phyloP scores from a whole-genome alignment of 2,329 filamentous ascomycete genomes.

The Rutstroemia sp. region DNA sequence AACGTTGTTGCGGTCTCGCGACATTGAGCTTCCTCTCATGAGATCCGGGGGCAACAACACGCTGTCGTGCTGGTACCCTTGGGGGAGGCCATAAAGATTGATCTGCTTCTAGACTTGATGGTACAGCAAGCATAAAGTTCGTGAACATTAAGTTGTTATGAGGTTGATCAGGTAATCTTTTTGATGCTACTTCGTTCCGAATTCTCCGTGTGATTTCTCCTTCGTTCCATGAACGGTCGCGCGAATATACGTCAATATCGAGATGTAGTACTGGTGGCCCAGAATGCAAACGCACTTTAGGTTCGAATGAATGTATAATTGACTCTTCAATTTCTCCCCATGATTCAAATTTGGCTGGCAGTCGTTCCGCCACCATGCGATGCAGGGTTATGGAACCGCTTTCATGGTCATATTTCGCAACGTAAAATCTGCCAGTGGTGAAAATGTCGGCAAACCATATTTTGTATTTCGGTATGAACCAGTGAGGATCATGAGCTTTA shows the following conservation, averaged over 20 bases:
- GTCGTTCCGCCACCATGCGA: conserved; percentile 60
- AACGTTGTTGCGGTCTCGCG: conserved; percentile 39
- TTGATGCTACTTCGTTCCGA: background rate
- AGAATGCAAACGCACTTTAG: conserved; percentile 61
- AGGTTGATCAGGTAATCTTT: background rate
- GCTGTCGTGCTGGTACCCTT: conserved; percentile 50
- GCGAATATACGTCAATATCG: conserved; percentile 19
- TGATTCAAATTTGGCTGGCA: conserved; percentile 44
- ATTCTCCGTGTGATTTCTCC: conserved; percentile 1
- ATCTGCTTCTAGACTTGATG: background rate
- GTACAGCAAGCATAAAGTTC: conserved; percentile 3
- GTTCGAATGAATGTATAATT: conserved; percentile 66
- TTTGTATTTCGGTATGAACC: conserved; percentile 75
- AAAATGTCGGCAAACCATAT: conserved; percentile 79
- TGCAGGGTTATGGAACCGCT: conserved; percentile 75
- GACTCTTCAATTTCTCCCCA: conserved; percentile 62
- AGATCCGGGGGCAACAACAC: conserved; percentile 29
- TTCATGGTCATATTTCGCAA: conserved; percentile 53
- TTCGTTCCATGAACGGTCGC: background rate
- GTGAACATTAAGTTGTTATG: background rate
- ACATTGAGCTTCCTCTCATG: background rate
- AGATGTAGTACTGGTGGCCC: conserved; percentile 65
- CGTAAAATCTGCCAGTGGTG: conserved; percentile 54
- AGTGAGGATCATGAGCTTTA: conserved; percentile 66
- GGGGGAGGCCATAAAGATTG: conserved; percentile 65